A percentile compares a stretch with the other conserved stretches of the same genome.
Evolutionary conservation across 208 protist genomes (phyloP).

Genomic region (Trypanosoma boissoni): DNA sequence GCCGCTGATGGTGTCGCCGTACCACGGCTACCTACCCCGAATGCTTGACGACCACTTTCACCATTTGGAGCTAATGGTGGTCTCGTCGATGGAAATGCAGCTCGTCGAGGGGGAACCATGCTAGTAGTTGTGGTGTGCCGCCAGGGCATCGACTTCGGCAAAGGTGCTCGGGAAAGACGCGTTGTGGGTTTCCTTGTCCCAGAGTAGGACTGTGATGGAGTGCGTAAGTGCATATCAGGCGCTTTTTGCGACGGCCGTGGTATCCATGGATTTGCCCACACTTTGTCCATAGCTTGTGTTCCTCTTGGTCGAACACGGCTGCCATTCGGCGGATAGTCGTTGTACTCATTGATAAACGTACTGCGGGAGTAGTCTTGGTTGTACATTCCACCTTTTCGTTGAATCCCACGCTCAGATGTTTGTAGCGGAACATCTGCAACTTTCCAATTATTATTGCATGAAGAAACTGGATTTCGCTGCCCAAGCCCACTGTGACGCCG

Average conservation of each 20-base stretch:
- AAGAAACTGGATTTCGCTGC: not conserved
- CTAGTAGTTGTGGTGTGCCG: constrained; percentile 19
- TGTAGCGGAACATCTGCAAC: not conserved
- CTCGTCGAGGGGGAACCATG: not conserved
- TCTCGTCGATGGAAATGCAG: constrained; percentile 1
- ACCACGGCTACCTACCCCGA: not conserved
- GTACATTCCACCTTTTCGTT: constrained; percentile 17
- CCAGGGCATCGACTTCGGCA: constrained; percentile 12
- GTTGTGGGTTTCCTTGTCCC: not conserved
- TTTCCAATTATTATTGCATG: not conserved
- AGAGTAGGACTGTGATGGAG: too few species aligned
- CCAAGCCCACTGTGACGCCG: not conserved
- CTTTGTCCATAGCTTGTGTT: constrained; percentile 42
- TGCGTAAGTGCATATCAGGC: not conserved
- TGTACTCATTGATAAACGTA: constrained; percentile 56
- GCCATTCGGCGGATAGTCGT: constrained; percentile 25
- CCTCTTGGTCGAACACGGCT: constrained; percentile 52
- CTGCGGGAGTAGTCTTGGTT: constrained; percentile 12
- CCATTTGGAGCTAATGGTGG: constrained; percentile 23
- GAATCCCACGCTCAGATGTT: constrained; percentile 7
- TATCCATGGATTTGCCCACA: constrained; percentile 26
- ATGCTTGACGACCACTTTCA: not conserved
- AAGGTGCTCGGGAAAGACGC: not conserved
- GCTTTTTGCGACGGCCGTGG: not conserved
- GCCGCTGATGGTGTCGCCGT: constrained; percentile 8